phyloP scores from a whole-genome alignment of 192 early-diverging fungal species.

The Coemansia sp. region DNA sequence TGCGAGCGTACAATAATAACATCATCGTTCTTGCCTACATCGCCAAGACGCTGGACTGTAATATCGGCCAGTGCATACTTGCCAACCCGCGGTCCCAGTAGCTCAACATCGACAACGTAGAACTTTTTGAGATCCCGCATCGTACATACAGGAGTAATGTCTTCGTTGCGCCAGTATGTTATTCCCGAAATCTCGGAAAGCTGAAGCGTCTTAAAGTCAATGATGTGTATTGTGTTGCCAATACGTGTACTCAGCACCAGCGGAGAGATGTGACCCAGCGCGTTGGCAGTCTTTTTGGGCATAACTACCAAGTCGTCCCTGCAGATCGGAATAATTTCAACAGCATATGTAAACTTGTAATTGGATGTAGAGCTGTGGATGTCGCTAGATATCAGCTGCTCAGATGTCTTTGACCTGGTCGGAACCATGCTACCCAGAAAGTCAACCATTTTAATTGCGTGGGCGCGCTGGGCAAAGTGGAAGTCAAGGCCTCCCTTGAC shows the following conservation, averaged over 20 bases:
- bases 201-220: conserved; percentile 86
- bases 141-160: conserved; percentile 69
- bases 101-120: conserved; percentile 92
- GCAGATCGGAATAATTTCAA: conserved; percentile 95
- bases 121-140: conserved; percentile 85
- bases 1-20: conserved; percentile 87
- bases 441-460: conserved; percentile 95
- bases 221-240: conserved; percentile 78
- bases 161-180: conserved; percentile 81
- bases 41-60: conserved; percentile 74
- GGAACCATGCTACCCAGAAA: conserved; percentile 88
- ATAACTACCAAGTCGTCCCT: conserved; percentile 93
- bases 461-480: conserved; percentile 83
- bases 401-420: conserved; percentile 81
- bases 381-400: conserved; percentile 95
- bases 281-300: conserved; percentile 79
- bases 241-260: conserved; percentile 83
- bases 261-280: conserved; percentile 80
- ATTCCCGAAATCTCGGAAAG: conserved; percentile 69
- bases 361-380: conserved; percentile 87
- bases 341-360: conserved; percentile 96
- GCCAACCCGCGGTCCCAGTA: conserved; percentile 70
- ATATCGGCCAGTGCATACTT: conserved; percentile 85
- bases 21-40: conserved; percentile 82
- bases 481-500: conserved; percentile 96